These are phyloP conservation scores for Phytopythium sindhum DNA, from an alignment of 352 stramenopile genomes.

Conservation along the genomic window DNA sequence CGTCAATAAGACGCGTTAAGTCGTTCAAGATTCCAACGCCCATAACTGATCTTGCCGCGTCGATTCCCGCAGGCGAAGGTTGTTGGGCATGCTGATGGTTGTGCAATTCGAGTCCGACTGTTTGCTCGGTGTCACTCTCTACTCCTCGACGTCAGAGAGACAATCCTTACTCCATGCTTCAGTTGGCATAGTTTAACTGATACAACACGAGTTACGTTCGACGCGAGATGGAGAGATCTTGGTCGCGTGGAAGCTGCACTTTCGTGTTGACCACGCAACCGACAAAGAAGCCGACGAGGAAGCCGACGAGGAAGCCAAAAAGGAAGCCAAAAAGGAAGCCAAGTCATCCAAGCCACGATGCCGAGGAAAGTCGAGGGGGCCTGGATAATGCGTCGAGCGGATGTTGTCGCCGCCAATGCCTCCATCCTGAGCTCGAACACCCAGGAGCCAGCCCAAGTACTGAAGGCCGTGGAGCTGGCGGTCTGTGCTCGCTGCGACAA, in stretches of 20 bases:
- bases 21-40: too few species aligned
- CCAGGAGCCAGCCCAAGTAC: not conserved
- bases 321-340: not conserved
- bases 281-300: not conserved
- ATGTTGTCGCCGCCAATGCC: not conserved
- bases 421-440: not conserved
- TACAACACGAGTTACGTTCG: not conserved
- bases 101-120: not conserved
- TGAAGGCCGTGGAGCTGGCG: not conserved
- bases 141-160: too few species aligned
- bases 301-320: too few species aligned
- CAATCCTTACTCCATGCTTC: too few species aligned
- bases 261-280: not conserved
- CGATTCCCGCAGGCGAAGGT: too few species aligned
- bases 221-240: not conserved
- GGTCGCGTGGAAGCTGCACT: not conserved
- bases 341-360: not conserved
- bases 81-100: too few species aligned
- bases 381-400: not conserved
- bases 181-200: not conserved
- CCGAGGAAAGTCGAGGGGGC: not conserved
- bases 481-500: not conserved
- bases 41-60: too few species aligned
- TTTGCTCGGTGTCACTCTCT: too few species aligned
- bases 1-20: too few species aligned